These are phyloP conservation scores for Harringtonia aguacate DNA, from an alignment of 2,329 filamentous ascomycete genomes.

Conservation along the genomic window DNA sequence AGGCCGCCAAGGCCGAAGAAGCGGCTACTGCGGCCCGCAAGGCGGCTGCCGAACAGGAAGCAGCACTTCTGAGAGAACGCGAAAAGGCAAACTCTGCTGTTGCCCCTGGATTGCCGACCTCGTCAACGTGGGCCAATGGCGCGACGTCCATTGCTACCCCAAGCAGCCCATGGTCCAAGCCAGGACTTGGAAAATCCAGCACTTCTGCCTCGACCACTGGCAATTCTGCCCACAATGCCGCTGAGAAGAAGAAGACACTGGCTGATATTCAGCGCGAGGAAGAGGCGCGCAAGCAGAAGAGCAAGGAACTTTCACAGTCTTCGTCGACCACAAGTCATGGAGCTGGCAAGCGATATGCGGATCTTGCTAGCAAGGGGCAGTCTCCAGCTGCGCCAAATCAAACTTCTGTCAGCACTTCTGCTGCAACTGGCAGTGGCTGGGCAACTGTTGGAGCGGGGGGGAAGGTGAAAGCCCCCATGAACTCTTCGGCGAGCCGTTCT, in stretches of 20 bases:
- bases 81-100: slow-evolving; percentile 45
- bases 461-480: slow-evolving; percentile 70
- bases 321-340: slow-evolving; percentile 17
- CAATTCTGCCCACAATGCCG: slow-evolving; percentile 20
- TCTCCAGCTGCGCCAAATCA: slow-evolving; percentile 28
- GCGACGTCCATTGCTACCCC: slow-evolving; percentile 56
- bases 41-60: slow-evolving; percentile 70
- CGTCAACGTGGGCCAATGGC: slow-evolving; percentile 78
- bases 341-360: slow-evolving; percentile 81
- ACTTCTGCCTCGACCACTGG: slow-evolving; percentile 15
- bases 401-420: slow-evolving; percentile 22
- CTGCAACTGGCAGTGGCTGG: slow-evolving; percentile 56
- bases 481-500: slow-evolving; percentile 38
- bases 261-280: slow-evolving; percentile 97
- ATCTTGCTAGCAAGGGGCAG: slow-evolving; percentile 70
- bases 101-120: slow-evolving; percentile 73
- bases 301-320: slow-evolving; percentile 33
- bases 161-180: slow-evolving; percentile 57
- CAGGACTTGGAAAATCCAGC: slow-evolving; percentile 34
- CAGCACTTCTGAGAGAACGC: slow-evolving; percentile 46
- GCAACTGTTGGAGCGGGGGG: slow-evolving; percentile 91
- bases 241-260: slow-evolving; percentile 68
- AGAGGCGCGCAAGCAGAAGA: slow-evolving; percentile 75
- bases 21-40: slow-evolving; percentile 67
- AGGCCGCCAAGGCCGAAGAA: slow-evolving; percentile 82